Conservation (phyloP, 2,329 filamentous ascomycete species). For the Alternaria alternata region DNA sequence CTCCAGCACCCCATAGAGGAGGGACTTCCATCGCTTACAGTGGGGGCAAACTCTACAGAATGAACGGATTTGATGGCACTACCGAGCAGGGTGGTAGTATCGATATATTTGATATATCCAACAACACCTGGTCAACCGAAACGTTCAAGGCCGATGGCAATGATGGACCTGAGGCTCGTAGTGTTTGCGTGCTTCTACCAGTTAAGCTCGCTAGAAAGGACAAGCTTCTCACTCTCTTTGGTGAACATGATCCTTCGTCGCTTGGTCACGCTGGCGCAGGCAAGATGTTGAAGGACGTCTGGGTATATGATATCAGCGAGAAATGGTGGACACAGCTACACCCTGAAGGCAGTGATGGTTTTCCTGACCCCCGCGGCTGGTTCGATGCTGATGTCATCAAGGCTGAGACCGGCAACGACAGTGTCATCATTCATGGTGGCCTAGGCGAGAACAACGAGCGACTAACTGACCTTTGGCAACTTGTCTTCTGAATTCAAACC, state of each 20-base stretch:
- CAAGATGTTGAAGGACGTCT: conserved; percentile 64
- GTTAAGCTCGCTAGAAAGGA: conserved; percentile 47
- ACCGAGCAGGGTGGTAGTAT: conserved; percentile 74
- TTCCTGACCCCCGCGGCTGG: conserved; percentile 60
- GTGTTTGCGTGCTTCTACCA: conserved; percentile 59
- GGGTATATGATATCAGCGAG: conserved; percentile 54
- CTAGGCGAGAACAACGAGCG: conserved; percentile 62
- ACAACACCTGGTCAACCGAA: conserved; percentile 53
- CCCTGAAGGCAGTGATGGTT: conserved; percentile 28
- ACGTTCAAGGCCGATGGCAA: conserved; percentile 54
- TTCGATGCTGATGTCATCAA: conserved; percentile 60
- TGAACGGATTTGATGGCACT: conserved; percentile 80
- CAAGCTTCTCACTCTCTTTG: conserved; percentile 61
- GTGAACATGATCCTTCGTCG: conserved; percentile 62
- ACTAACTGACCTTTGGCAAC: conserved; percentile 59
- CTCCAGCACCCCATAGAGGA: conserved; percentile 71
- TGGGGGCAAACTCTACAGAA: conserved; percentile 74
- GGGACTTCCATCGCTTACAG: conserved; percentile 73
- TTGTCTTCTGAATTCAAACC: conserved; percentile 43
- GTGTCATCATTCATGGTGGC: conserved; percentile 60
- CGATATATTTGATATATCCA: conserved; percentile 64
- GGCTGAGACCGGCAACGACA: conserved; percentile 39
- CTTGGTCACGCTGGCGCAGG: conserved; percentile 64
- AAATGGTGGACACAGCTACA: conserved; percentile 47
- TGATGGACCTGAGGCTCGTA: conserved; percentile 58